phyloP scores from a whole-genome alignment of 331 rosid genomes.

The Rosa hybrid region DNA sequence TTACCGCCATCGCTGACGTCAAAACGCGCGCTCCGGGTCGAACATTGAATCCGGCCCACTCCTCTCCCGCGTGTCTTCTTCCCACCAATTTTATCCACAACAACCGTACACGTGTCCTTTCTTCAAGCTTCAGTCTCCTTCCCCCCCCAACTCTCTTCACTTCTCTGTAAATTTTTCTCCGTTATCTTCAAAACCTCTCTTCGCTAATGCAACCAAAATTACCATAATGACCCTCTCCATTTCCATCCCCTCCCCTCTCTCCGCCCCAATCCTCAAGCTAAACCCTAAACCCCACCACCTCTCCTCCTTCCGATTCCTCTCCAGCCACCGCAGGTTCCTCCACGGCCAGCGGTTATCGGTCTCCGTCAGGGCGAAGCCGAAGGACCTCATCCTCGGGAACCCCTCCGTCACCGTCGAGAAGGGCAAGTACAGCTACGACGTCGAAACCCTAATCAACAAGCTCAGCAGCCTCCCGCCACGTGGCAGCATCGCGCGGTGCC shows the following conservation, averaged over 20 bases:
- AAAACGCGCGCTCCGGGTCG: not conserved
- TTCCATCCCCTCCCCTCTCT: conserved; percentile 40
- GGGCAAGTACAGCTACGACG: conserved; percentile 92
- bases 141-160: not conserved
- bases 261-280: conserved; percentile 39
- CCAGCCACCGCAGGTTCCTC: conserved; percentile 7
- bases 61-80: not conserved
- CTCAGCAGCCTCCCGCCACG: conserved; percentile 91
- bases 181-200: not conserved
- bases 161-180: conserved; percentile 20
- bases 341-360: conserved; percentile 12
- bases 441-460: conserved; percentile 85
- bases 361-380: conserved; percentile 50
- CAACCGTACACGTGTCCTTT: conserved; percentile 36
- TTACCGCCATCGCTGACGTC: conserved; percentile 12
- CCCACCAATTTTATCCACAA: conserved; percentile 39
- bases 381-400: conserved; percentile 67
- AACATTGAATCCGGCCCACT: conserved; percentile 4
- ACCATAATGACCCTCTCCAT: conserved; percentile 54
- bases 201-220: conserved; percentile 32
- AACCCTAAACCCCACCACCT: conserved; percentile 29
- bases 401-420: conserved; percentile 79
- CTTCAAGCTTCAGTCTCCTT: conserved; percentile 20
- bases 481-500: conserved; percentile 96
- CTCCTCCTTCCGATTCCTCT: conserved; percentile 29